Percentiles rank a stretch among this genome's conserved stretches.
Conservation (phyloP, 176 grass and related monocot genomes). For the Typha latifolia region DNA sequence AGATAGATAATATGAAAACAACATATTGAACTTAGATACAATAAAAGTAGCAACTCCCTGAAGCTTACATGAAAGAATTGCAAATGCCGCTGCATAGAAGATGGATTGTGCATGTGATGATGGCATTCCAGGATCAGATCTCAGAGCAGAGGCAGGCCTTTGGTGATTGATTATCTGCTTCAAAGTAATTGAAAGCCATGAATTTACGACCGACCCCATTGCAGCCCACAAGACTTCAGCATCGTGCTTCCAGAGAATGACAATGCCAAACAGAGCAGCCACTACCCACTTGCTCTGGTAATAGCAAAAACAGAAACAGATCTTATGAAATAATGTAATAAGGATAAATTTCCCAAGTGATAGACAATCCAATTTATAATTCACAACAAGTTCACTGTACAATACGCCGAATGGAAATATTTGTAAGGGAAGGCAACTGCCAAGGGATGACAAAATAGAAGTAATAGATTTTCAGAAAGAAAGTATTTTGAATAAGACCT, state of each 20-base stretch:
- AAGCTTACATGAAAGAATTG: constrained; percentile 65
- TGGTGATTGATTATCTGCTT: constrained; percentile 72
- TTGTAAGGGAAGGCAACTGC: too few species aligned
- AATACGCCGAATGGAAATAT: too few species aligned
- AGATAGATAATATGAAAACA: not conserved
- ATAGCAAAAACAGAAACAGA: not conserved
- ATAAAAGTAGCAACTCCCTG: not conserved
- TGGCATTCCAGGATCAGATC: constrained; percentile 91
- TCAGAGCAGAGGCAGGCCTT: constrained; percentile 49
- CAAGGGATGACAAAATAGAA: too few species aligned
- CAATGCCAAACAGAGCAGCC: constrained; percentile 35
- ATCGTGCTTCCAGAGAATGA: constrained; percentile 65
- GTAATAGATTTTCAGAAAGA: too few species aligned
- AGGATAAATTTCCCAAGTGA: not conserved
- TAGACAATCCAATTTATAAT: constrained; percentile 7
- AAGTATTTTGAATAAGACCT: too few species aligned
- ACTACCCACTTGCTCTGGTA: constrained; percentile 89
- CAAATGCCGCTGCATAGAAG: constrained; percentile 47
- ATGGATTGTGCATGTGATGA: constrained; percentile 91
- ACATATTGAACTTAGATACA: not conserved
- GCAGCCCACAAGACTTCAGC: constrained; percentile 55
- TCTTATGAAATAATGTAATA: constrained; percentile 5
- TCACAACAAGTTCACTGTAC: not conserved
- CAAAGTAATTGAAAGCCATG: constrained; percentile 36
- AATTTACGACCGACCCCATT: constrained; percentile 48